Percentiles rank a stretch among this genome's conserved stretches.
phyloP scores from a whole-genome alignment of 1,139 yeast genomes.

The Geotrichum armillariae region DNA sequence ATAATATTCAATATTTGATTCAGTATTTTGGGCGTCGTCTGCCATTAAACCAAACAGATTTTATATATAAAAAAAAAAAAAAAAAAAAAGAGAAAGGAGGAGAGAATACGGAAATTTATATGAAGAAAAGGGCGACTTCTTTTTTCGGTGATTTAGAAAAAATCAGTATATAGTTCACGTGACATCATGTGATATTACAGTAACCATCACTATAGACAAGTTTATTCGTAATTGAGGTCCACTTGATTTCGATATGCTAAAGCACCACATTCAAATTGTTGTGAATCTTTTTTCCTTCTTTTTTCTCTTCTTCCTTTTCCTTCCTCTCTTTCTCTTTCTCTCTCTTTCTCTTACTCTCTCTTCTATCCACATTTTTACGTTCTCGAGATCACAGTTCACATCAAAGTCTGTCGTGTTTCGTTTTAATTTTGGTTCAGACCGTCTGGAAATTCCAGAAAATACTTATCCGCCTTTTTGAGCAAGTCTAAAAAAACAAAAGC shows the following conservation, averaged over 20 bases:
- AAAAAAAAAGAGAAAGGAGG: background rate
- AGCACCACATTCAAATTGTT: background rate
- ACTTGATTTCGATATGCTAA: background rate
- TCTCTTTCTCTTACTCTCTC: background rate
- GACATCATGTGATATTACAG: background rate
- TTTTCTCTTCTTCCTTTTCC: background rate
- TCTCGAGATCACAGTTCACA: background rate
- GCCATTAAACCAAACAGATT: background rate
- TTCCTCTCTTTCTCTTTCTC: background rate
- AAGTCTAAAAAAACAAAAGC: background rate
- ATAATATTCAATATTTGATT: conserved; percentile 46
- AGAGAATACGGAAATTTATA: background rate
- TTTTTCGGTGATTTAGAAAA: no score
- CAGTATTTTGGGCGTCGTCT: background rate
- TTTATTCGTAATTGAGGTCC: background rate
- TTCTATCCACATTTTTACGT: background rate
- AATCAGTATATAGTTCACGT: no score
- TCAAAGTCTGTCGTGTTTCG: background rate
- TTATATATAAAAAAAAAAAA: no score
- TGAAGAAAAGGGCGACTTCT: no score
- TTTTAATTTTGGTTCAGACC: background rate
- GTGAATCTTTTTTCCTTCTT: background rate
- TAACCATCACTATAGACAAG: conserved; percentile 1
- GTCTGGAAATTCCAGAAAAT: background rate
- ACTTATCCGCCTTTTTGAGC: background rate